A percentile compares a stretch with the other conserved stretches of the same genome.
phyloP scores from a whole-genome alignment of 108 stramenopile genomes.

The Stephanodiscus minutulus region DNA sequence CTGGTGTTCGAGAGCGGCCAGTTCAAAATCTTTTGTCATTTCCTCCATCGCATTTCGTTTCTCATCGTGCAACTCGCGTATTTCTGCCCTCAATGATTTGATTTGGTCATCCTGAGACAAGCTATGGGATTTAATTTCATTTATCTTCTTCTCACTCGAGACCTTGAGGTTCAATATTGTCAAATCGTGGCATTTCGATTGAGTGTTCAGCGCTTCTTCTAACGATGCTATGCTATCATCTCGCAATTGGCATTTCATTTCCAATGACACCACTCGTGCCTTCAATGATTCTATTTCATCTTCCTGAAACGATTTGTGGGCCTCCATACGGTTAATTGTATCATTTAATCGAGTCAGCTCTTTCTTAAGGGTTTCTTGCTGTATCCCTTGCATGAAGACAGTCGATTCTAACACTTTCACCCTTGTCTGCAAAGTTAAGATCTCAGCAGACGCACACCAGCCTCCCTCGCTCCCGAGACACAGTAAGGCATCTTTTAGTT shows the following conservation, averaged over 20 bases:
- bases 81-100: not conserved
- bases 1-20: not conserved
- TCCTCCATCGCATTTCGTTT: not conserved
- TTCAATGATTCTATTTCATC: not conserved
- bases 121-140: not conserved
- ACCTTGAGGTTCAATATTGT: not conserved
- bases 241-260: not conserved
- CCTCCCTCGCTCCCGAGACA: not conserved
- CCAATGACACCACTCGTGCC: not conserved
- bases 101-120: not conserved
- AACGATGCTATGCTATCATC: not conserved
- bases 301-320: not conserved
- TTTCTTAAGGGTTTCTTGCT: not conserved
- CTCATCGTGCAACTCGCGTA: not conserved
- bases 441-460: not conserved
- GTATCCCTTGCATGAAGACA: not conserved
- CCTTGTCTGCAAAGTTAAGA: not conserved
- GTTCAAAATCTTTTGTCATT: not conserved
- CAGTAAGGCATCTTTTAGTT: not conserved
- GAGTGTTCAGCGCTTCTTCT: not conserved
- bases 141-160: not conserved
- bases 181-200: not conserved
- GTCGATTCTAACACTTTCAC: not conserved
- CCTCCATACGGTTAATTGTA: not conserved
- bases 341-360: not conserved